Evolutionary conservation across 352 stramenopile genomes (phyloP).

Genomic region (Phytophthora ramorum): DNA sequence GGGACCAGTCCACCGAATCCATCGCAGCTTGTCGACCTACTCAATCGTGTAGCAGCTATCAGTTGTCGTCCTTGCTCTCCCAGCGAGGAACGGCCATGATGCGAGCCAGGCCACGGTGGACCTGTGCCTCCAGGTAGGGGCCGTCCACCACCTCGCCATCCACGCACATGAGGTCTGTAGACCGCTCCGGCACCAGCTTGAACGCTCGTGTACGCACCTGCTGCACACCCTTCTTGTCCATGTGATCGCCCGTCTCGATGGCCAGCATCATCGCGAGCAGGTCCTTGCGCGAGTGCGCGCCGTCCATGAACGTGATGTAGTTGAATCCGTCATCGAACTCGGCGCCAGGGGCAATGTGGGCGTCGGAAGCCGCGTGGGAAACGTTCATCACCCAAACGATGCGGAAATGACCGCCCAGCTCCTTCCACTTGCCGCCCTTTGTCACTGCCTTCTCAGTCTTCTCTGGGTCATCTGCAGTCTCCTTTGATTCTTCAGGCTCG

Average conservation of each 20-base stretch:
- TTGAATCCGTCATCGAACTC: constrained; percentile 69
- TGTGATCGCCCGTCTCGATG: constrained; percentile 59
- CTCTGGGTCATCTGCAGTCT: constrained; percentile 9
- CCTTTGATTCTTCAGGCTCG: not conserved
- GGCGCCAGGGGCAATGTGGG: constrained; percentile 52
- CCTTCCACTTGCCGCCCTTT: constrained; percentile 45
- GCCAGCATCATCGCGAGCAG: constrained; percentile 53
- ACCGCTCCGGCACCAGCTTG: constrained; percentile 49
- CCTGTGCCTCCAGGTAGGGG: constrained; percentile 54
- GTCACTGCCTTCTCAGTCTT: not conserved
- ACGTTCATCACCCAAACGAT: constrained; percentile 78
- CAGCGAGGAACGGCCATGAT: constrained; percentile 49
- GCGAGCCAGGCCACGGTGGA: constrained; percentile 64
- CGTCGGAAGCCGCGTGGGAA: constrained; percentile 59
- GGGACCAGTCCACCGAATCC: no score
- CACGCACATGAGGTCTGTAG: constrained; percentile 59
- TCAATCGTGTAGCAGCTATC: no score
- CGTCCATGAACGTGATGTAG: constrained; percentile 64
- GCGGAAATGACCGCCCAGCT: constrained; percentile 57
- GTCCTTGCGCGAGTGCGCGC: constrained; percentile 42
- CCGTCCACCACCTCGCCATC: constrained; percentile 66
- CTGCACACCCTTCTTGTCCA: constrained; percentile 48
- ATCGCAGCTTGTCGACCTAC: no score
- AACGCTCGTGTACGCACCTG: constrained; percentile 68
- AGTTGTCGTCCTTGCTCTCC: constrained; percentile 16